A percentile compares a stretch with the other conserved stretches of the same genome.
Evolutionary conservation across 2,329 filamentous ascomycete species (phyloP).

Genomic region (Arthroderma uncinatum): DNA sequence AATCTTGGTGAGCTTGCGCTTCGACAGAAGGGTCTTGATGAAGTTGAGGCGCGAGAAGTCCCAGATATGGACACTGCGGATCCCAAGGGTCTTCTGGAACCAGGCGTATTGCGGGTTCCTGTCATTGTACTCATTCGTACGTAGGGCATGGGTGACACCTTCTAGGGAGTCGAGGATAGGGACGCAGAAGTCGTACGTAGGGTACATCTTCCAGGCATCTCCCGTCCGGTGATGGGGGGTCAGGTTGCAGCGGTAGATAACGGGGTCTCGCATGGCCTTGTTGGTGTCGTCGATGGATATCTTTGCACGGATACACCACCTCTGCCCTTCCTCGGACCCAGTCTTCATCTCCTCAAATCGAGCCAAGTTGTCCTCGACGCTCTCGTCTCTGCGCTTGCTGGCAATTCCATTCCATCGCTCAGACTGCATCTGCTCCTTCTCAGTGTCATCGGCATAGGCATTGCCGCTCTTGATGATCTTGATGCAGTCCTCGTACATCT

Average conservation of each 20-base stretch:
- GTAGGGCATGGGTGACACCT: slow-evolving; percentile 47
- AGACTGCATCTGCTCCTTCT: slow-evolving; percentile 74
- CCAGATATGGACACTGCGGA: slow-evolving; percentile 40
- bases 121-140: slow-evolving; percentile 43
- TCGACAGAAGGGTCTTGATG: slow-evolving; percentile 40
- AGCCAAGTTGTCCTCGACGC: slow-evolving; percentile 70
- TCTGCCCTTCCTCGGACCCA: slow-evolving; percentile 63
- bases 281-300: slow-evolving; percentile 86
- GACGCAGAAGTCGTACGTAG: slow-evolving; percentile 49
- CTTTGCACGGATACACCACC: slow-evolving; percentile 90
- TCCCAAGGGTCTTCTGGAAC: slow-evolving; percentile 39
- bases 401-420: slow-evolving; percentile 76
- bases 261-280: slow-evolving; percentile 89
- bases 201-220: slow-evolving; percentile 54
- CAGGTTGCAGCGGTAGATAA: slow-evolving; percentile 90
- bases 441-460: slow-evolving; percentile 90
- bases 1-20: slow-evolving; percentile 42
- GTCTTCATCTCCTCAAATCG: slow-evolving; percentile 91
- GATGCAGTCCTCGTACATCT: slow-evolving; percentile 76
- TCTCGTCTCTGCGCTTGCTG: slow-evolving; percentile 66
- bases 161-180: slow-evolving; percentile 47
- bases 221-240: slow-evolving; percentile 52
- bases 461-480: slow-evolving; percentile 75
- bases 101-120: slow-evolving; percentile 38
- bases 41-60: slow-evolving; percentile 45